Base-by-base conservation (phyloP, 2,329 filamentous ascomycete species). In the Penicillium crustosum region DNA sequence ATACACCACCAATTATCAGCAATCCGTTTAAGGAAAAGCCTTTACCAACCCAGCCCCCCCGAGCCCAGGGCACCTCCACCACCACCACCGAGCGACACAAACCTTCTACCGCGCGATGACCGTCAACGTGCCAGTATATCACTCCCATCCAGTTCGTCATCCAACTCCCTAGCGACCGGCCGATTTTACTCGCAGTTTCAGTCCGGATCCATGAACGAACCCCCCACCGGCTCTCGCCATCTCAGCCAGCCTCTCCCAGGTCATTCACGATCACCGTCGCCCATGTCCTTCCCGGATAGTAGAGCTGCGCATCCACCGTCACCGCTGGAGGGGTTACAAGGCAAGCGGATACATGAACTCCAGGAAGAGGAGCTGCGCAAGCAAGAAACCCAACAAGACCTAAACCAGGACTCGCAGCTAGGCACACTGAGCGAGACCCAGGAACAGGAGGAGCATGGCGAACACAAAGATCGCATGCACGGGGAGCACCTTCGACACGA, bases 101-200 rank as follows among this genome's bases (percentile, higher is more conserved):
- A 19, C 5, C 41, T 33, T 38, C 21, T 17, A 13, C n/a, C 43
- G 1, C 31, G n/a, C n/a, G 52, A 57, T 38, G 17, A 44, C 44
- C 53, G 17, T 19, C 57, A 60, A 27, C 57, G 53, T 23, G 43
- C 57, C 7, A 62, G 57, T 48, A 53, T 57, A 42, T 51, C 58
- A 36, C 36, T 58, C 23, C 59, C 57, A 7, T 23, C 52, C 5
- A 53, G 15, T 23, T 25, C 42, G 15, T 51, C 62, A 5, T 31
- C 48, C 15, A 49, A 43, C 23, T 31, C 58, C 35, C 4, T 63
- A 19, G 23, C 27, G 13, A 27, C 58, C n/a, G 42, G 53, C 35
- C 59, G 63, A 4, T 66, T 66, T 19, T 66, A 66, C 25, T 64
- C 64, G 8, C 57, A 59, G 12, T 15, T 55, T 4, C 57, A 57